Evolutionary conservation across 495 filamentous ascomycete species (phyloP).

Genomic region (Pyronema omphalodes): DNA sequence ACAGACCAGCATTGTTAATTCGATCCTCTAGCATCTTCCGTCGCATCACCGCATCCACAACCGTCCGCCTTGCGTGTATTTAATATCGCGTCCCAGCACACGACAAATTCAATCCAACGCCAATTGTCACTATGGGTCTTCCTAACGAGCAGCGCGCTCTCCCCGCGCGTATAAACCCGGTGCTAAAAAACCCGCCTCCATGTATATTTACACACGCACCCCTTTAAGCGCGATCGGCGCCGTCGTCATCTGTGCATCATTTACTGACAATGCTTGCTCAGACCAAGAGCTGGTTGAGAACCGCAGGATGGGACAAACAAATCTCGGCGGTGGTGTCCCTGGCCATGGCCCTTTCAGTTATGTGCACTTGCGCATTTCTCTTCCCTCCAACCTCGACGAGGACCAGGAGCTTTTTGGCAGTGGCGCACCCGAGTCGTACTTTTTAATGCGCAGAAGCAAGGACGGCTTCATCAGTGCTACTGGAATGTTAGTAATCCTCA

Average conservation of each 20-base stretch:
- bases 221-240: constrained; percentile 6
- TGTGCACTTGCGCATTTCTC: constrained; percentile 76
- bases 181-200: constrained; percentile 56
- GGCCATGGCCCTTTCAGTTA: constrained; percentile 76
- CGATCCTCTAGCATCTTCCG: too few species aligned
- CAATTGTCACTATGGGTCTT: too few species aligned
- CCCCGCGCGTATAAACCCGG: constrained; percentile 35
- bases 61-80: too few species aligned
- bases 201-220: constrained; percentile 26
- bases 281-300: constrained; percentile 67
- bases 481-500: constrained; percentile 45
- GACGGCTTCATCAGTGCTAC: constrained; percentile 92
- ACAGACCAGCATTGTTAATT: too few species aligned
- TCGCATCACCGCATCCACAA: too few species aligned
- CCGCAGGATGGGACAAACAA: constrained; percentile 79
- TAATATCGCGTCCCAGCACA: too few species aligned
- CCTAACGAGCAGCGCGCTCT: constrained; percentile 10
- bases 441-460: constrained; percentile 88
- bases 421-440: constrained; percentile 67
- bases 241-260: not conserved
- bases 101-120: too few species aligned
- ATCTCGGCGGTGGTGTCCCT: constrained; percentile 56
- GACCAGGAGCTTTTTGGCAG: constrained; percentile 81
- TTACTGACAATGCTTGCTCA: constrained; percentile 24
- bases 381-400: constrained; percentile 60